Base-by-base conservation (phyloP, 2,329 filamentous ascomycete species). In the Chrysosporium queenslandicum region DNA sequence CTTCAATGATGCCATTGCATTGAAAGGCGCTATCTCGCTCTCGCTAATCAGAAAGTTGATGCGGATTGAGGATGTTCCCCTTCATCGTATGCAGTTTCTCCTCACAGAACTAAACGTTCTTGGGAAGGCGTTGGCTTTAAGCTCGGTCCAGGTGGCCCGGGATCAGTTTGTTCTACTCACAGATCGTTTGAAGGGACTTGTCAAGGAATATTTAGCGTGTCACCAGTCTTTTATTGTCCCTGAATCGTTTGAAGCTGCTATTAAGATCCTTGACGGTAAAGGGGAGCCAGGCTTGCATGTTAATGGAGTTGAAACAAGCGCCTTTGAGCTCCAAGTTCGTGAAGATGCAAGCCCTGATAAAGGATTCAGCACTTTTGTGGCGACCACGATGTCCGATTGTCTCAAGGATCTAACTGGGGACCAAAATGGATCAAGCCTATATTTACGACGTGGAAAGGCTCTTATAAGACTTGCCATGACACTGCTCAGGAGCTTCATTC, bases 401-500 rank as follows among this genome's bases (percentile, higher is more conserved):
- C n/a, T 46, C 3, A 5, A 23, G 2, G 39, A 43, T 50, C 34
- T 20, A 20, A 29, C 32, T n/a, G 16, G 12, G 11, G 34, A n/a
- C 1, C 14, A 46, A 2, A 7, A 29, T 20, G 46, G 37, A 18
- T n/a, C 3, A 29, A 42, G 27, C 20, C 18, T 5, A n/a, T 62
- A 66, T 34, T 59, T 58, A 48, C 64, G 68, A 47, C 69, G 75
- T 18, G 77, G 80, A 18, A 68, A 84, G 20, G 83, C 86, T 4
- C 92, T 90, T 81, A 76, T 89, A 25, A 76, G 85, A 47, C 82
- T 95, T 55, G 84, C 87, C 1, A 69, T 90, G 18, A 83, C 83
- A 14, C 80, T 84, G 36, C 74, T 97, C 45, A 79, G 79, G 56
- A 75, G 96, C 2, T 96, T 91, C 63, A 82, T 97, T 2, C 90